A percentile compares a stretch with the other conserved stretches of the same genome.
Evolutionary conservation across 768 basidiomycete genomes (phyloP).

Genomic region (Cyathus striatus): DNA sequence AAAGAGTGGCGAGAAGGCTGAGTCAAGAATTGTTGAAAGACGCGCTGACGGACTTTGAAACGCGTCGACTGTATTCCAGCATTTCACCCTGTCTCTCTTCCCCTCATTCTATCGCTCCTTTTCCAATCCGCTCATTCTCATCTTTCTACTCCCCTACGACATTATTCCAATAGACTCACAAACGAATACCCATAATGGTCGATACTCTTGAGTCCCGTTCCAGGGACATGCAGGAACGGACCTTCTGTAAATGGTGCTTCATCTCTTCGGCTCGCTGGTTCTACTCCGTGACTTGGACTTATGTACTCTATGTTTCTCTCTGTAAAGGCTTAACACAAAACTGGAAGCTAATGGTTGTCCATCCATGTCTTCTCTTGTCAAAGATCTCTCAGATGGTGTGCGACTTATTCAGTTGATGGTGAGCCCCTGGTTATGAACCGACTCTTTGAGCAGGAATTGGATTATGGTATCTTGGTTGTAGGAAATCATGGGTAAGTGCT

Average conservation of each 20-base stretch:
- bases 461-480: slow-evolving; percentile 22
- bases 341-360: slow-evolving; percentile 81
- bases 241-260: slow-evolving; percentile 86
- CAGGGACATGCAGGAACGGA: slow-evolving; percentile 65
- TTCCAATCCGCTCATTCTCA: slow-evolving; percentile 3
- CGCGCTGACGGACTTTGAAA: slow-evolving; percentile 42
- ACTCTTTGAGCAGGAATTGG: too few species aligned
- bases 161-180: neutral
- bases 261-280: slow-evolving; percentile 1
- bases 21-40: slow-evolving; percentile 14
- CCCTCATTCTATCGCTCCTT: slow-evolving; percentile 5
- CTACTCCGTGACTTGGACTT: slow-evolving; percentile 1
- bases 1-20: neutral
- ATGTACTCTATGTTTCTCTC: slow-evolving; percentile 3
- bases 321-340: slow-evolving; percentile 87
- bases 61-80: slow-evolving; percentile 19
- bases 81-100: slow-evolving; percentile 5
- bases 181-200: slow-evolving; percentile 27
- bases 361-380: slow-evolving; percentile 83
- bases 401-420: slow-evolving; percentile 95
- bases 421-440: too few species aligned
- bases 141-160: slow-evolving; percentile 5
- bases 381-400: slow-evolving; percentile 93
- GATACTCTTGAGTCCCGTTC: slow-evolving; percentile 62
- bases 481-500: slow-evolving; percentile 90